Evolutionary conservation across 2,329 filamentous ascomycete species (phyloP).

Genomic region (Colletotrichum siamense): DNA sequence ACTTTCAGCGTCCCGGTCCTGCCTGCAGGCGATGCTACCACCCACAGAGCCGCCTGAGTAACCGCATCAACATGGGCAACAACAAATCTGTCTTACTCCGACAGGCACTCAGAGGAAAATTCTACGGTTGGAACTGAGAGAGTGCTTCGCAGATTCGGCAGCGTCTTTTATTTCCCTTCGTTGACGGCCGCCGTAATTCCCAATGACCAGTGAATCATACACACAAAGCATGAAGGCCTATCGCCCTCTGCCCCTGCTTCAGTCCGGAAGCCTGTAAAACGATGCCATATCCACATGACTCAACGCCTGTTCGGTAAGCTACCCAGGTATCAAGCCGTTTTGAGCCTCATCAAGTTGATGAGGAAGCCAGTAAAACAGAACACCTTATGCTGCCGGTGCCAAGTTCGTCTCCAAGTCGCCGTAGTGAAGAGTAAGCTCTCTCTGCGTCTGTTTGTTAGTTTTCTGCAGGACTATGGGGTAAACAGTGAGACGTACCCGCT

Average conservation of each 20-base stretch:
- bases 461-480: neutral
- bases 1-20: neutral
- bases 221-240: constrained; percentile 10
- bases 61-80: neutral
- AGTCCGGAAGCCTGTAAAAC: constrained; percentile 12
- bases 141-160: neutral
- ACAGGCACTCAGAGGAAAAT: neutral
- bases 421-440: constrained; percentile 67
- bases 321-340: constrained; percentile 16
- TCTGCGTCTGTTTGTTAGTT: constrained; percentile 40
- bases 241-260: constrained; percentile 12
- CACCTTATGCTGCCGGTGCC: constrained; percentile 10
- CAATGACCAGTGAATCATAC: constrained; percentile 20
- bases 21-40: neutral
- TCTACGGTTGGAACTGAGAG: neutral
- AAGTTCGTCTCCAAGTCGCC: constrained; percentile 61
- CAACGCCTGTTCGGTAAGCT: constrained; percentile 15
- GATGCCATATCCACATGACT: constrained; percentile 15
- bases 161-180: constrained; percentile 19
- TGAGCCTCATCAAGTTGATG: constrained; percentile 7
- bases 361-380: constrained; percentile 4
- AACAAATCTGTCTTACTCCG: neutral
- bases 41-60: neutral
- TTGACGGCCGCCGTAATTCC: constrained; percentile 6
- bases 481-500: constrained; percentile 55